These are phyloP conservation scores for Plasmodium berghei DNA, from an alignment of 169 alveolate genomes.

Conservation along the genomic window DNA sequence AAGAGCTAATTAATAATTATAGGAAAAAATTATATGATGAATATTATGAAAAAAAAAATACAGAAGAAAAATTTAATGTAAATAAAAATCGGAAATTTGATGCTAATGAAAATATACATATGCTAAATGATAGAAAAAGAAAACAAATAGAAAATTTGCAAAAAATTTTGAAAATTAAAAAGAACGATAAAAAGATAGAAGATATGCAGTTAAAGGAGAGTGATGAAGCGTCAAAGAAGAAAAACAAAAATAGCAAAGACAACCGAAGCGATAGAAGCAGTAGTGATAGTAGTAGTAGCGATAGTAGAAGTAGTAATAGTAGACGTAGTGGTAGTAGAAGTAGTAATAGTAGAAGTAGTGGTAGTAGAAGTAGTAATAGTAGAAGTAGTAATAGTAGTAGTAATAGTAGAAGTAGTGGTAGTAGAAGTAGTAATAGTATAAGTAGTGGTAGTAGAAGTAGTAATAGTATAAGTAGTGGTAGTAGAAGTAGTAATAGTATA, in stretches of 20 bases:
- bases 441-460: background rate
- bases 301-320: background rate
- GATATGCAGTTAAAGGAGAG: constrained; percentile 7
- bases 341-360: too few relatives aligned
- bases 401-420: background rate
- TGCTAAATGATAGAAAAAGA: constrained; percentile 67
- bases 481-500: too few relatives aligned
- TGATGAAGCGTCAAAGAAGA: background rate
- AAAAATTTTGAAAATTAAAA: constrained; percentile 42
- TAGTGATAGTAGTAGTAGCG: background rate
- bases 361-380: too few relatives aligned
- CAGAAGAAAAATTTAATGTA: constrained; percentile 15
- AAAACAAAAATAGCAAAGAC: background rate
- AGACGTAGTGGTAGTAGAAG: background rate
- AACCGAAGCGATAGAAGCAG: background rate
- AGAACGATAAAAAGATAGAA: constrained; percentile 6
- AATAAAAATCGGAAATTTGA: constrained; percentile 19
- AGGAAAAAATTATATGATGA: constrained; percentile 70
- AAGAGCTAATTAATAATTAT: constrained; percentile 54
- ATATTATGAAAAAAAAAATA: constrained; percentile 64
- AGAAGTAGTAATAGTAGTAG: background rate
- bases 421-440: background rate
- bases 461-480: too few relatives aligned
- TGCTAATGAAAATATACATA: constrained; percentile 68
- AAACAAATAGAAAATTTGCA: constrained; percentile 68